Base-by-base conservation (phyloP, 495 filamentous ascomycete species). In the Glonium stellatum region DNA sequence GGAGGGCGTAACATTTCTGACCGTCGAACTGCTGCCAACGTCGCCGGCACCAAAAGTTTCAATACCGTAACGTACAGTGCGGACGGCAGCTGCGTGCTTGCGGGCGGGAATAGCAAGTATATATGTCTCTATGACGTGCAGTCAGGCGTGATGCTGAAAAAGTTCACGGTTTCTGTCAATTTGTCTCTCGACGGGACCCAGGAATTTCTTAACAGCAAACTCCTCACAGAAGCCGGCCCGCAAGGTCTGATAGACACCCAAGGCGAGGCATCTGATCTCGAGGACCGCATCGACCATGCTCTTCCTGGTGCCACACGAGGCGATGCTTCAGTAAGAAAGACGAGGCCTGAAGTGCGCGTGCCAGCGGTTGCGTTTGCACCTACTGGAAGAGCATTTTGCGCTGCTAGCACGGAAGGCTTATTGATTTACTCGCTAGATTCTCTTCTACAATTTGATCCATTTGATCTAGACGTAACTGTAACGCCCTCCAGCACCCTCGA, bases 51-150 rank as follows among this genome's bases (percentile, higher is more conserved):
- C 42, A 98, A 97, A 70, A 85, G 79, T 59, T 98, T 96, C 76
- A 88, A 80, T 68, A 87, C 86, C 54, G 84, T 98, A 62, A 82
- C 83, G 42, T 98, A 97, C 75, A 93, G 88, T 65, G 84, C 89
- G 1, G 93, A 98, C 67, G 95, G 93, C 42, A 86, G 82, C 56
- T 97, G 92, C 70, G 78, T 97, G 22, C 77, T 98, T 42, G 92
- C 91, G 0, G 91, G 80, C 51, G 93, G 93, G 5, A 96, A 91
- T 73, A 96, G 89, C 82, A 98, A 97, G 75, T 96, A 90, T 69
- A 95, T 98, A 31, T 97, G 95, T 69, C 76, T 98, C 55, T 98
- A 98, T 72, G 90, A 93, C 52, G 88, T 93, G 22, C 80, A 80
- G 46, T 92, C 91, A 4, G 90, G 91, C 67, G 88, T 89, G 3